Evolutionary conservation across 192 early-diverging fungal genomes (phyloP).

Genomic region (Backusella morwellensis): DNA sequence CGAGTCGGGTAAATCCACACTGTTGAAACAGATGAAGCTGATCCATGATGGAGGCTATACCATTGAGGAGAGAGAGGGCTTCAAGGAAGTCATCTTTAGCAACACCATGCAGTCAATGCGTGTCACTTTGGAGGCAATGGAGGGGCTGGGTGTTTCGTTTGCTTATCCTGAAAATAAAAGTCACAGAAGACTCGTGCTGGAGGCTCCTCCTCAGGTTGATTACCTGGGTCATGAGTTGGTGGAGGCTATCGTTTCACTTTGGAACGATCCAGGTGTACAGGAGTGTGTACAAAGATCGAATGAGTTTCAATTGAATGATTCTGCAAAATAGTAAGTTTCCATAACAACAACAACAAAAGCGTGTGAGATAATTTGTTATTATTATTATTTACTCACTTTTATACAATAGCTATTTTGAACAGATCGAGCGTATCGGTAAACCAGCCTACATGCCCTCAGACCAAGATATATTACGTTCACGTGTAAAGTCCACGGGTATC

Average conservation of each 20-base stretch:
- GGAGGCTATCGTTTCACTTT: slow-evolving; percentile 77
- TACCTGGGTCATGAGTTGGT: slow-evolving; percentile 78
- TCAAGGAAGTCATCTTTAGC: slow-evolving; percentile 94
- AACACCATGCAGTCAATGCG: slow-evolving; percentile 97
- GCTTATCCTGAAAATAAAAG: slow-evolving; percentile 65
- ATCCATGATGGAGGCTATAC: slow-evolving; percentile 96
- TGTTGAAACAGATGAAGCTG: slow-evolving; percentile 98
- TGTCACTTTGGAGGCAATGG: slow-evolving; percentile 95
- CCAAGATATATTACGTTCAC: slow-evolving; percentile 95
- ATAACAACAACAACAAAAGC: not conserved
- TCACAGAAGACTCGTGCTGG: slow-evolving; percentile 72
- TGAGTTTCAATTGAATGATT: slow-evolving; percentile 98
- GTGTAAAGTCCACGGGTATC: slow-evolving; percentile 97
- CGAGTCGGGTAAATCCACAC: slow-evolving; percentile 97
- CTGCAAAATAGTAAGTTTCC: slow-evolving; percentile 80
- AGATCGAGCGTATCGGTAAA: slow-evolving; percentile 84
- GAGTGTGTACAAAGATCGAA: slow-evolving; percentile 77
- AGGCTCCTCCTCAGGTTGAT: slow-evolving; percentile 84
- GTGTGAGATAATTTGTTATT: not conserved
- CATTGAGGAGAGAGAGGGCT: slow-evolving; percentile 85
- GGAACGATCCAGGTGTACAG: slow-evolving; percentile 82
- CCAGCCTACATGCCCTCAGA: slow-evolving; percentile 85
- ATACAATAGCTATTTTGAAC: slow-evolving; percentile 82
- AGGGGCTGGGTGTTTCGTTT: slow-evolving; percentile 74
- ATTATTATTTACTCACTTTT: slow-evolving; percentile 19